Evolutionary conservation across 345 rosid genomes (phyloP).

Genomic region (Salix arbutifolia): DNA sequence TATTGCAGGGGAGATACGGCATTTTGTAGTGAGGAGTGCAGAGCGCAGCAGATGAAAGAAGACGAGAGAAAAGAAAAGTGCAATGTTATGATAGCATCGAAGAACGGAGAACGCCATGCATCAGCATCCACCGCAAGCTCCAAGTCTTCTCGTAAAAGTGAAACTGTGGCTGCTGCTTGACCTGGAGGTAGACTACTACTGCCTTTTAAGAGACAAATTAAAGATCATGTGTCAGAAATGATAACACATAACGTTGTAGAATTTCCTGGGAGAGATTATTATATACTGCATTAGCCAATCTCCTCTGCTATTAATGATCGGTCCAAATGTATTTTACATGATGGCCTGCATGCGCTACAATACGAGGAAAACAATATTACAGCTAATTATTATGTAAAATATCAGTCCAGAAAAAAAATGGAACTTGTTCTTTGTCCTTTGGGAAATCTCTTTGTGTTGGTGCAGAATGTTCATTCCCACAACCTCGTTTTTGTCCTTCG

Average conservation of each 20-base stretch:
- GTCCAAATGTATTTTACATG: background rate
- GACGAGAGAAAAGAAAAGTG: conserved; percentile 50
- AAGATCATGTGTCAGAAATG: background rate
- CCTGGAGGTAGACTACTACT: background rate
- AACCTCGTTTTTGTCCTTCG: background rate
- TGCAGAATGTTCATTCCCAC: too few species aligned
- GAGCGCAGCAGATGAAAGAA: conserved; percentile 67
- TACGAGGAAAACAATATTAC: background rate
- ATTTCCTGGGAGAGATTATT: background rate
- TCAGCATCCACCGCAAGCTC: conserved; percentile 12
- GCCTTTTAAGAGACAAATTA: background rate
- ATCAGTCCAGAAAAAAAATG: too few species aligned
- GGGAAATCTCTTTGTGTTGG: background rate
- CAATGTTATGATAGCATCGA: conserved; percentile 12
- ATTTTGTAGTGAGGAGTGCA: conserved; percentile 79
- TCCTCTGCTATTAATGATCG: background rate
- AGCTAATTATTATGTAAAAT: background rate
- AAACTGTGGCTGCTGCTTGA: conserved; percentile 35
- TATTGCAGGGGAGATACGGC: conserved; percentile 70
- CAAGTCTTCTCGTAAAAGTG: conserved; percentile 21
- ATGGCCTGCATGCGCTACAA: background rate
- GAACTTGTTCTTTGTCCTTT: background rate
- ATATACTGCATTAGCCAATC: background rate
- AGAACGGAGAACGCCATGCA: conserved; percentile 13
- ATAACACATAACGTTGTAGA: background rate